Base-by-base conservation (phyloP, 495 filamentous ascomycete genomes). In the Daldinia bambusicola region DNA sequence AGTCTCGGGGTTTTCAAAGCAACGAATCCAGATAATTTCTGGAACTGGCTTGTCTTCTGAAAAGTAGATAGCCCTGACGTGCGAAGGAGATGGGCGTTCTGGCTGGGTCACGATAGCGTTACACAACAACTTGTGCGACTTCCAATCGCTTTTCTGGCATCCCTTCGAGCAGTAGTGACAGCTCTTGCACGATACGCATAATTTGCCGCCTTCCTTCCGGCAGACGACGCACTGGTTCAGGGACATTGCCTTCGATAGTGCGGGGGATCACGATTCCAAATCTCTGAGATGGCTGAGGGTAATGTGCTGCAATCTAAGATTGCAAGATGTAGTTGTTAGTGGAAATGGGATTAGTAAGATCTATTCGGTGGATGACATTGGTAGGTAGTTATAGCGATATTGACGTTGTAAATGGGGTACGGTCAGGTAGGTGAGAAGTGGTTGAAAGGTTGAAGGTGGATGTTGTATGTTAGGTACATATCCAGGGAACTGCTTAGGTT, bases 151-250 rank as follows among this genome's bases (percentile, higher is more conserved):
- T 6, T 14, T 55, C 16, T 70, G 67, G 50, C 61, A 70, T 1
- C 32, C 45, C 40, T 55, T 70, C 0, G 67, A 70, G 31, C 67
- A 70, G 14, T 70, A 70, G 36, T 9, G 13, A 41, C 55, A 61
- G 56, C 67, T 70, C 14, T 55, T 51, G 38, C 67, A 70, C 6
- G 1, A 4, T 0, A 1, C 18, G 20, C 67, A 65, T 0, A 61
- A n/a, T 7, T 34, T 8, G n/a, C 31, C 43, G 6, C 30, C 56
- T 0, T 50, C 31, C 48, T 62, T 57, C 55, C 55, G 53, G 18
- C 37, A 74, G 16, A 45, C 41, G 4, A 6, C 41, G 41, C 41
- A 45, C 41, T 20, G 41, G 6, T 43, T 43, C 6, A 43, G 40
- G 40, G 41, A 45, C 41, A 45, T 45, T 20, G 12, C 20, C 18